Conservation (phyloP, 441 rosid species). For the Pelargonium myrrhifolium region DNA sequence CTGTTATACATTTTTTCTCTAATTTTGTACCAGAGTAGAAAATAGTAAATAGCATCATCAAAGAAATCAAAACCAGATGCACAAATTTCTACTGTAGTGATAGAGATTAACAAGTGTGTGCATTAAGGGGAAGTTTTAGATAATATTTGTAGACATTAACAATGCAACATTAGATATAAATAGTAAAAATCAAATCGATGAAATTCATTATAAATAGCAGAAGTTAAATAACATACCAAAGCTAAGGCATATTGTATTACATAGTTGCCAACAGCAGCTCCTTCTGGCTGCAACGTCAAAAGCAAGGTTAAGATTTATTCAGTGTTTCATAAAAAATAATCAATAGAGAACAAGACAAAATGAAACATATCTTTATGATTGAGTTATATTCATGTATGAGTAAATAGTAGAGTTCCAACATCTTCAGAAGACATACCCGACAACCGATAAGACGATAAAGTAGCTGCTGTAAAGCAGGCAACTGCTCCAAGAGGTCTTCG, state of each 20-base stretch:
- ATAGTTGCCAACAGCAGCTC: conserved; percentile 76
- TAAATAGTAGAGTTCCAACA: background rate
- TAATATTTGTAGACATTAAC: no score
- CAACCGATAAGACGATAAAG: conserved; percentile 90
- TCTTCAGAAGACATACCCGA: conserved; percentile 30
- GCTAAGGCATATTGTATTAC: conserved; percentile 95
- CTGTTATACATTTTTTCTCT: background rate
- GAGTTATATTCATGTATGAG: no score
- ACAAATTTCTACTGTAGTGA: no score
- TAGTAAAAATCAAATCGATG: no score
- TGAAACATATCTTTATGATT: no score
- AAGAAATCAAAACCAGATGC: background rate
- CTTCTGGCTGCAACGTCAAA: conserved; percentile 78
- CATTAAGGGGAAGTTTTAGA: no score
- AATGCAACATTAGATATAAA: no score
- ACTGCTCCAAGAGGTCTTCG: conserved; percentile 75
- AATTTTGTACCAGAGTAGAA: background rate
- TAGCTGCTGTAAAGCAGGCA: conserved; percentile 85
- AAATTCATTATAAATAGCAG: background rate
- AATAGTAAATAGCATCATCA: background rate
- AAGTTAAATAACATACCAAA: conserved; percentile 38
- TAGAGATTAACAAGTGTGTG: no score
- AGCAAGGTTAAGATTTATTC: background rate
- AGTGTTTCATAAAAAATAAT: conserved; percentile 23
- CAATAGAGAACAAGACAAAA: no score